phyloP scores from a whole-genome alignment of 208 protist genomes.

The Angomonas ambiguus region DNA sequence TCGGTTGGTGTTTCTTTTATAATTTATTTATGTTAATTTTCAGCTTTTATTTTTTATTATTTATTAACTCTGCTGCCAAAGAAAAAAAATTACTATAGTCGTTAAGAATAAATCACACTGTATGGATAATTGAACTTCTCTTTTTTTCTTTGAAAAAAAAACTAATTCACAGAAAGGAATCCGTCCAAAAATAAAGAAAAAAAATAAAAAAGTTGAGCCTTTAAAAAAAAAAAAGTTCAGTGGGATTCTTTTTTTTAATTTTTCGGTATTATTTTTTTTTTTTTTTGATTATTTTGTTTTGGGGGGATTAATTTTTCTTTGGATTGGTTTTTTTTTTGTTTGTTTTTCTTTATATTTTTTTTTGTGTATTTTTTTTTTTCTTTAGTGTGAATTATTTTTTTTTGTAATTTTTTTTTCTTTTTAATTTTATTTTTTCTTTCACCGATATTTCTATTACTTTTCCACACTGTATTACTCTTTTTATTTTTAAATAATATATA shows the following conservation, averaged over 20 bases:
- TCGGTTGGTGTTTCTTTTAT: too few species aligned
- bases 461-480: not conserved
- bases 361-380: too few species aligned
- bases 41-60: not conserved
- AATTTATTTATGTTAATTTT: not conserved
- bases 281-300: slow-evolving; percentile 2
- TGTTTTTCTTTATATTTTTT: not conserved
- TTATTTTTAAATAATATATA: not conserved
- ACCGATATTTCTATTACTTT: not conserved
- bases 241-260: slow-evolving; percentile 8
- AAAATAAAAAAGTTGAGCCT: slow-evolving; percentile 12
- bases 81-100: slow-evolving; percentile 3
- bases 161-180: slow-evolving; percentile 2
- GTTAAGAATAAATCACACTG: not conserved
- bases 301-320: not conserved
- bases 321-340: not conserved
- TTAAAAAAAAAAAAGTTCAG: not conserved
- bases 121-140: too few species aligned
- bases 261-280: slow-evolving; percentile 6
- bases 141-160: slow-evolving; percentile 3
- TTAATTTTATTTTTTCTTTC: slow-evolving; percentile 5
- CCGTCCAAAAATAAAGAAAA: slow-evolving; percentile 5
- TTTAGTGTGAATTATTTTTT: not conserved
- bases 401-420: slow-evolving; percentile 5
- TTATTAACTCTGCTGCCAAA: not conserved